Conservation (phyloP, 2,329 filamentous ascomycete species). For the Monilinia fructigena region DNA sequence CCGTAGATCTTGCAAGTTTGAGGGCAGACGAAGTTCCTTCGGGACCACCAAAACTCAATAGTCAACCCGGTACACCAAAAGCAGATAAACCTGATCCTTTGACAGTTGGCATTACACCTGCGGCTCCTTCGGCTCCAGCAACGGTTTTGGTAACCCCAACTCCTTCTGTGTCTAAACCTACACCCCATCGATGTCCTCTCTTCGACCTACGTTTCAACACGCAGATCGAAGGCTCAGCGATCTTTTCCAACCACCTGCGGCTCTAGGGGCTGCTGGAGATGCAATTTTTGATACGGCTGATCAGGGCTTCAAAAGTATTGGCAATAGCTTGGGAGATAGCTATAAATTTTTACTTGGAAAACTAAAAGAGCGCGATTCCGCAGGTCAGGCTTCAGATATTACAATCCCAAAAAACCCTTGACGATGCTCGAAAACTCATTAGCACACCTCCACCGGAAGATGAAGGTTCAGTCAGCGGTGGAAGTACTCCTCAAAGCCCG, state of each 20-base stretch:
- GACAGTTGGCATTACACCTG: conserved; percentile 38
- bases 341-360: conserved; percentile 92
- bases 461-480: conserved; percentile 46
- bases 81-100: conserved; percentile 32
- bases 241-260: conserved; percentile 79
- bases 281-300: conserved; percentile 86
- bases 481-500: conserved; percentile 50
- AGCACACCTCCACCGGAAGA: conserved; percentile 60
- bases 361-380: conserved; percentile 67
- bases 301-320: conserved; percentile 87
- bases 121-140: conserved; percentile 35
- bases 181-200: conserved; percentile 37
- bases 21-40: conserved; percentile 74
- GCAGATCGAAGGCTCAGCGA: conserved; percentile 79
- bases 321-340: conserved; percentile 84
- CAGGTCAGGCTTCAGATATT: conserved; percentile 50
- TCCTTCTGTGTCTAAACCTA: conserved; percentile 41
- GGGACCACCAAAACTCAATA: conserved; percentile 59
- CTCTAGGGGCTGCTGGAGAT: conserved; percentile 79
- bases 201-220: conserved; percentile 42
- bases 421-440: conserved; percentile 87
- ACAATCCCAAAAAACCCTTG: conserved; percentile 82
- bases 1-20: conserved; percentile 87
- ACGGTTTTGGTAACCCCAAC: conserved; percentile 33
- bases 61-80: conserved; percentile 49